Conservation (phyloP, 352 stramenopile species). For the Phytophthora boehmeriae region DNA sequence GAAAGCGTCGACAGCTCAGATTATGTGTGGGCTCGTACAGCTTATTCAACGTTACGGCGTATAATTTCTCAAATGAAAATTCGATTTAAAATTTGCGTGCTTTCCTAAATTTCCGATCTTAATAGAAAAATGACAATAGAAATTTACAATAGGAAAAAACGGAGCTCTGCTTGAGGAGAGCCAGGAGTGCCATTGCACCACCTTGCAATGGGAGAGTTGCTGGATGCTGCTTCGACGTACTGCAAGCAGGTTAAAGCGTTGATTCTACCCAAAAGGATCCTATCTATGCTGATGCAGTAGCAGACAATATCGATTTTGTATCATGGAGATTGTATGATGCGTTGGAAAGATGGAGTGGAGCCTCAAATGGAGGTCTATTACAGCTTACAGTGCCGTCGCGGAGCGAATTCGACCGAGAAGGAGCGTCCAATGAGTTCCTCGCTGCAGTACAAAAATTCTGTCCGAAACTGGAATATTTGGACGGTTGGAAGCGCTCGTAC, state of each 20-base stretch:
- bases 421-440: constrained; percentile 45
- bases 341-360: constrained; percentile 35
- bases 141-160: no score
- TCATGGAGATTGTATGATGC: constrained; percentile 39
- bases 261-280: constrained; percentile 43
- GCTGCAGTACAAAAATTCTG: constrained; percentile 36
- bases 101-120: no score
- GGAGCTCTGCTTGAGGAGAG: no score
- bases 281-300: constrained; percentile 33
- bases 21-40: no score
- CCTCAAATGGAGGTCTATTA: constrained; percentile 28
- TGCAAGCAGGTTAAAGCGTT: constrained; percentile 45
- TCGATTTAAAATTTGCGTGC: no score
- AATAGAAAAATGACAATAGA: no score
- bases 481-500: constrained; percentile 71
- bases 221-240: constrained; percentile 35
- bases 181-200: constrained; percentile 51
- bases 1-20: no score
- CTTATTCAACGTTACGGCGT: no score
- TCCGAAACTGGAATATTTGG: constrained; percentile 61
- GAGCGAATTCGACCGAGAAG: constrained; percentile 39
- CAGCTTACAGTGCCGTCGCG: constrained; percentile 44
- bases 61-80: no score
- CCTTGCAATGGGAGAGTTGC: constrained; percentile 40
- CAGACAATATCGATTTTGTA: constrained; percentile 48